Evolutionary conservation across 1,139 yeast species (phyloP), one percentile per base, ranked within the genome.

Genomic region (Yamadazyma diospyri): DNA sequence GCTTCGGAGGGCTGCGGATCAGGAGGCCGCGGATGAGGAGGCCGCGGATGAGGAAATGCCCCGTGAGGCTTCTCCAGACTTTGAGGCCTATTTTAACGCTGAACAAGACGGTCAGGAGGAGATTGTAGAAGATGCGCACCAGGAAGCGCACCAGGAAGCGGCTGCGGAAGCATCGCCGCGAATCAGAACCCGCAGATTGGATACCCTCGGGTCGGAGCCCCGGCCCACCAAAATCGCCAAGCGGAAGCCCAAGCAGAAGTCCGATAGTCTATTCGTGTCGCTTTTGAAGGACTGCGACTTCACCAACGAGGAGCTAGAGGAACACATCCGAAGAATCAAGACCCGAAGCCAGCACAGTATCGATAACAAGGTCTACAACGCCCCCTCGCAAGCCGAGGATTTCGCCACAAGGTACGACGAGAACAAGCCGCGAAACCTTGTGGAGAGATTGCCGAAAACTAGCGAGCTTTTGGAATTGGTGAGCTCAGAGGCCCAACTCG

Each of bases 381-480:
- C 28, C 11, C 39, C 39, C 9, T 27, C 37, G 12, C 12, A 25
- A n/a, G 12, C 29, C 5, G 16, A 9, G 9, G 37, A 36, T 10
- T 11, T 33, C 4, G 33, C 57, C 11, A 42, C 36, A 13, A 42
- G 47, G 36, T 38, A 48, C 11, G 62, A 59, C 11, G 28, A 46
- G 17, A 74, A 78, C 48, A 60, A 75, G 43, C 87, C 87, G 0
- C 60, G 69, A 24, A 76, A 78, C 47, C 57, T 80, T 39, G 66
- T 57, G 10, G 59, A 64, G 36, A 51, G 60, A 35, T 53, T 78
- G 19, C 87, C 87, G 3, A 78, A 72, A 9, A 69, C 88, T 0
- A 59, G 52, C 13, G 74, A 77, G 1, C 50, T 80, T 6, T 61
- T 84, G 6, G 59, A 64, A 0, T 67, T 63, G 31, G 66, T 86